A percentile compares a stretch with the other conserved stretches of the same genome.
phyloP scores from a whole-genome alignment of 2,329 filamentous ascomycete species.

The Fusarium solani-melongenae region DNA sequence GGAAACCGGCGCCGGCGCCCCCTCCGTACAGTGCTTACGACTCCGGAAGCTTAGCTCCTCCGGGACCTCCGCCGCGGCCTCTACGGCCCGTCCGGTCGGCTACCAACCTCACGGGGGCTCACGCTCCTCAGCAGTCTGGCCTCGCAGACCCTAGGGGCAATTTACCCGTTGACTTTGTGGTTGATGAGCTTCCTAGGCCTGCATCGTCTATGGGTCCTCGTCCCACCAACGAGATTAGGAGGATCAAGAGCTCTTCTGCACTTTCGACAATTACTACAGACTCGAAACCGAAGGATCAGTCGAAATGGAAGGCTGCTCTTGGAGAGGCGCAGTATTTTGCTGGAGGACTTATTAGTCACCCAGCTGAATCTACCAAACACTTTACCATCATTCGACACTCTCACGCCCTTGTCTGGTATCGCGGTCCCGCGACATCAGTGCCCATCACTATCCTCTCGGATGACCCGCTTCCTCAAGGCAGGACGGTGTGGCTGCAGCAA shows the following conservation, averaged over 20 bases:
- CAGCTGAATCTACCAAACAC: slow-evolving; percentile 73
- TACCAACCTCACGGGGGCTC: slow-evolving; percentile 39
- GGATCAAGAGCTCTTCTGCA: slow-evolving; percentile 49
- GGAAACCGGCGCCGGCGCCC: slow-evolving; percentile 28
- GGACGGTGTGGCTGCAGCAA: slow-evolving; percentile 74
- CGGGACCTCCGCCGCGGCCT: slow-evolving; percentile 28
- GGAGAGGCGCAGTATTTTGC: slow-evolving; percentile 73
- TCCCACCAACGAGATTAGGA: slow-evolving; percentile 40
- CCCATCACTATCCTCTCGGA: slow-evolving; percentile 73
- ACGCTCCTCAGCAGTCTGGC: slow-evolving; percentile 35
- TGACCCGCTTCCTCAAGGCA: slow-evolving; percentile 63
- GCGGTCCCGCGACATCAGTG: slow-evolving; percentile 71
- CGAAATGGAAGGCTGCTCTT: slow-evolving; percentile 60
- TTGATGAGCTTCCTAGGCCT: slow-evolving; percentile 36
- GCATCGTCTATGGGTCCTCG: slow-evolving; percentile 14
- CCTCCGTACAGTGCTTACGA: slow-evolving; percentile 30
- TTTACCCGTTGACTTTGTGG: slow-evolving; percentile 39
- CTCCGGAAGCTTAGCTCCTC: slow-evolving; percentile 28
- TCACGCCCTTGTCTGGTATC: slow-evolving; percentile 72
- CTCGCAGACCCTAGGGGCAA: slow-evolving; percentile 29
- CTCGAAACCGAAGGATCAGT: slow-evolving; percentile 34
- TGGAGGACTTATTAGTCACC: slow-evolving; percentile 71
- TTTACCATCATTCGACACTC: slow-evolving; percentile 76
- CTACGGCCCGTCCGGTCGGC: slow-evolving; percentile 41
- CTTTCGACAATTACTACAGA: slow-evolving; percentile 32